These are phyloP conservation scores for Fusarium beomiforme DNA, from an alignment of 2,329 filamentous ascomycete species.

Conservation along the genomic window DNA sequence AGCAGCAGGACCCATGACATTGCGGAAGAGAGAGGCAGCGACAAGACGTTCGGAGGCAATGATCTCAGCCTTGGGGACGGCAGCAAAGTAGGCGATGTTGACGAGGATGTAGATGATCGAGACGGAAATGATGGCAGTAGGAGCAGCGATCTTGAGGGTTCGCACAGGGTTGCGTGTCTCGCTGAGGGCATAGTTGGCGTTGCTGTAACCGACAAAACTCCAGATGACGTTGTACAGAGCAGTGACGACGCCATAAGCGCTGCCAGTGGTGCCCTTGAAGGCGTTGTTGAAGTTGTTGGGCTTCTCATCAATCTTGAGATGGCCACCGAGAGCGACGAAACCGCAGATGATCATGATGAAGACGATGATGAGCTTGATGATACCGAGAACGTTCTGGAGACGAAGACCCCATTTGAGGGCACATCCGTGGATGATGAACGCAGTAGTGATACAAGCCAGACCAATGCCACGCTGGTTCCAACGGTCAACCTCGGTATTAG, in stretches of 20 bases:
- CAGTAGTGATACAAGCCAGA: conserved; percentile 71
- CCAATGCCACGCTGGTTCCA: conserved; percentile 76
- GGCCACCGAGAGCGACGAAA: conserved; percentile 69
- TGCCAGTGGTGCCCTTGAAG: conserved; percentile 73
- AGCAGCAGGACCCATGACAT: conserved; percentile 63
- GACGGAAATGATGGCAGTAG: conserved; percentile 66
- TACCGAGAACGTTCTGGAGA: conserved; percentile 72
- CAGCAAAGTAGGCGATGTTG: conserved; percentile 75
- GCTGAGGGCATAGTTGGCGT: conserved; percentile 72
- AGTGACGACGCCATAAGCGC: conserved; percentile 73
- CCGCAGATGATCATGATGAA: conserved; percentile 72
- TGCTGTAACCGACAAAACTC: conserved; percentile 75
- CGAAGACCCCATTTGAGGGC: conserved; percentile 73
- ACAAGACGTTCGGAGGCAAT: conserved; percentile 61
- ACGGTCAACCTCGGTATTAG: conserved; percentile 67
- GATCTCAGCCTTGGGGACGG: conserved; percentile 63
- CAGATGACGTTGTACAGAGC: conserved; percentile 78
- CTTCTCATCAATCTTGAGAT: conserved; percentile 66
- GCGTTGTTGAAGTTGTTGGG: conserved; percentile 71
- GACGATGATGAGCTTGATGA: conserved; percentile 73
- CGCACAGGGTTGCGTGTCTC: conserved; percentile 73
- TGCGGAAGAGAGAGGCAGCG: conserved; percentile 65
- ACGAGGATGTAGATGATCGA: conserved; percentile 72
- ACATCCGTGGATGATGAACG: conserved; percentile 72
- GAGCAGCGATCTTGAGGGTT: conserved; percentile 73